These are phyloP conservation scores for Peronospora destructor DNA, from an alignment of 352 stramenopile species.

Conservation along the genomic window DNA sequence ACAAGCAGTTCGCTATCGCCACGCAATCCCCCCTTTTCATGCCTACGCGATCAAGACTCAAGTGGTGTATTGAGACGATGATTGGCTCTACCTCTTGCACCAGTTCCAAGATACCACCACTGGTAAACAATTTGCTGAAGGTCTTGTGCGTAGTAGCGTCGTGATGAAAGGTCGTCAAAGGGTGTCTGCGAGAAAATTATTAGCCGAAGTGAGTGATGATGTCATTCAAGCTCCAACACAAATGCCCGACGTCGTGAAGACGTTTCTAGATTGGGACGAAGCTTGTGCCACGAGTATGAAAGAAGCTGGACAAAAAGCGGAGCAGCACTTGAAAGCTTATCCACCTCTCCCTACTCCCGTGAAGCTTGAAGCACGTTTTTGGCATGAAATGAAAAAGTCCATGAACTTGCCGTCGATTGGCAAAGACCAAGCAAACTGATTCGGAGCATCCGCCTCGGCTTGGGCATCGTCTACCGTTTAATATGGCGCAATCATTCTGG, in stretches of 20 bases:
- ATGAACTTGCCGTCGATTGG: constrained; percentile 13
- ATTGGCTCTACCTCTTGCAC: constrained; percentile 58
- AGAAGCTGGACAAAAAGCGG: constrained; percentile 10
- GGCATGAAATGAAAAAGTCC: constrained; percentile 25
- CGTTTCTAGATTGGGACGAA: constrained; percentile 33
- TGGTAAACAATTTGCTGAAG: constrained; percentile 48
- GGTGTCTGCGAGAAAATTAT: constrained; percentile 18
- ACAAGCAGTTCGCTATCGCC: constrained; percentile 51
- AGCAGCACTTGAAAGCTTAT: constrained; percentile 8
- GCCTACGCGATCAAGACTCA: constrained; percentile 51
- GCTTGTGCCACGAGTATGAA: constrained; percentile 29
- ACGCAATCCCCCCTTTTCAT: constrained; percentile 41
- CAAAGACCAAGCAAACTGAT: neutral
- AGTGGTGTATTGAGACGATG: constrained; percentile 44
- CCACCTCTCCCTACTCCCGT: constrained; percentile 7
- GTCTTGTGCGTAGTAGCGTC: constrained; percentile 27
- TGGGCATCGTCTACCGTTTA: too few species aligned
- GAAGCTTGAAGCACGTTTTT: constrained; percentile 16
- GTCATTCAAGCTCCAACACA: constrained; percentile 13
- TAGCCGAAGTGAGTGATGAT: constrained; percentile 22
- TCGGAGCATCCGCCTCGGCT: too few species aligned
- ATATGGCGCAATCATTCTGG: too few species aligned
- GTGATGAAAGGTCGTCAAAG: constrained; percentile 22
- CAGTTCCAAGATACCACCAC: constrained; percentile 47
- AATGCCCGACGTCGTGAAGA: constrained; percentile 28